These are phyloP conservation scores for Chlorella sp. DNA, from an alignment of 139 green algal species.

Conservation along the genomic window DNA sequence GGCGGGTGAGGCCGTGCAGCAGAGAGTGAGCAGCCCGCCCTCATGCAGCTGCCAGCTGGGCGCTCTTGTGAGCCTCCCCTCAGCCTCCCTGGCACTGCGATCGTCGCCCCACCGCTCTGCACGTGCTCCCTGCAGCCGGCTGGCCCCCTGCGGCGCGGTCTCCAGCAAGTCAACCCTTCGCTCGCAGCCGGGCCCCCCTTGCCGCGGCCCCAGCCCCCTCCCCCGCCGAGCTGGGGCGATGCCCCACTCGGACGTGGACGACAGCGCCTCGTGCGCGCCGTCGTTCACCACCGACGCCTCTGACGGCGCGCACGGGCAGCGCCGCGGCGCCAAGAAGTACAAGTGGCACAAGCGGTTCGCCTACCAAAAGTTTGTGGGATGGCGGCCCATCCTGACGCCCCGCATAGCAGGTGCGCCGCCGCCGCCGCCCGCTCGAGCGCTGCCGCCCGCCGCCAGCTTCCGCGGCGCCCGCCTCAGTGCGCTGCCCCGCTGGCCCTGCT, in stretches of 20 bases:
- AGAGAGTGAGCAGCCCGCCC: no score
- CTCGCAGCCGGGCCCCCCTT: no score
- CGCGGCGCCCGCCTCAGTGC: not conserved
- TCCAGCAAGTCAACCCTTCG: no score
- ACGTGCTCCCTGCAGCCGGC: no score
- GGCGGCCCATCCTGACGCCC: slow-evolving; percentile 17
- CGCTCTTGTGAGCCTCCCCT: no score
- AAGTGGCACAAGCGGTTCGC: slow-evolving; percentile 24
- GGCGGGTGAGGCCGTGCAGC: no score
- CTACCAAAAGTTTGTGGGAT: slow-evolving; percentile 31
- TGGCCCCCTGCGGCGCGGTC: no score
- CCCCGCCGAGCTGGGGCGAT: slow-evolving; percentile 2
- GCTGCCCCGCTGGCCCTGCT: not conserved
- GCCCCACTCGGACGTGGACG: slow-evolving; percentile 5
- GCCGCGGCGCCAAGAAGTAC: slow-evolving; percentile 7
- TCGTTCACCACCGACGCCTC: slow-evolving; percentile 18
- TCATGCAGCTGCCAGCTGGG: no score
- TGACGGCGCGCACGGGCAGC: no score
- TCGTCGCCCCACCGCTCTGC: no score
- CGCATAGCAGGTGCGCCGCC: not conserved
- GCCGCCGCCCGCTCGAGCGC: not conserved
- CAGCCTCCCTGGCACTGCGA: no score
- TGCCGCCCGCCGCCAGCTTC: not conserved
- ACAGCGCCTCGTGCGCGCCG: not conserved
- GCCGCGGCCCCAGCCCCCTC: no score